Conservation (phyloP, 83 land plant genomes). For the Picea mariana region DNA sequence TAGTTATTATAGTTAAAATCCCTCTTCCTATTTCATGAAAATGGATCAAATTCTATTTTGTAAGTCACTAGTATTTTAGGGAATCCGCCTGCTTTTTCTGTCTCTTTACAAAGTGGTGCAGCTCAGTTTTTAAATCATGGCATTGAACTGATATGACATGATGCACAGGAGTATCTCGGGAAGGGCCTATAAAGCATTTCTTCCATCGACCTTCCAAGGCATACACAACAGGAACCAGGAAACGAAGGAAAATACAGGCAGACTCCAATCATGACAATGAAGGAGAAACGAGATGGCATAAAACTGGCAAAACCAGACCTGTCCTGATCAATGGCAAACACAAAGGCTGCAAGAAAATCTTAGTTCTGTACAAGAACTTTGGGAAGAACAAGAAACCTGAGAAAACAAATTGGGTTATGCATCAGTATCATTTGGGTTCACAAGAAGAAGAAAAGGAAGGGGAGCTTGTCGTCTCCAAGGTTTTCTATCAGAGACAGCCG, state of each 20-base stretch:
- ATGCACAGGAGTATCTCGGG: no score
- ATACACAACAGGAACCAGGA: slow-evolving; percentile 89
- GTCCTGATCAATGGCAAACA: slow-evolving; percentile 51
- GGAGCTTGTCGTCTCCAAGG: slow-evolving; percentile 90
- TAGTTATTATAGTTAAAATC: no score
- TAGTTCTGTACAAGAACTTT: slow-evolving; percentile 87
- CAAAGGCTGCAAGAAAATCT: slow-evolving; percentile 85
- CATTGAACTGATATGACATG: no score
- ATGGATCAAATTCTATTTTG: no score
- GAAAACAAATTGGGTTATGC: slow-evolving; percentile 98
- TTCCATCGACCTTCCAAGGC: slow-evolving; percentile 93
- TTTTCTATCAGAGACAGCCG: slow-evolving; percentile 90
- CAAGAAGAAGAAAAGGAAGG: slow-evolving; percentile 95
- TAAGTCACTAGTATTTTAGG: no score
- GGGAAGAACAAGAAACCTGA: slow-evolving; percentile 84
- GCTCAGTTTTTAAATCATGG: no score
- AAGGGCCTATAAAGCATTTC: no score
- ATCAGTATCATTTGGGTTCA: slow-evolving; percentile 84
- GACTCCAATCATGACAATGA: slow-evolving; percentile 52
- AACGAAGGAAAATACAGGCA: slow-evolving; percentile 73
- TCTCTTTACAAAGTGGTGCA: no score
- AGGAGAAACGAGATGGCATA: slow-evolving; percentile 85
- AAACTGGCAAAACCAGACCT: slow-evolving; percentile 83
- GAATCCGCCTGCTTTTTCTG: no score
- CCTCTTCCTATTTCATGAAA: no score